Evolutionary conservation across 2,329 filamentous ascomycete species (phyloP).

Genomic region (Emergomyces africanus): DNA sequence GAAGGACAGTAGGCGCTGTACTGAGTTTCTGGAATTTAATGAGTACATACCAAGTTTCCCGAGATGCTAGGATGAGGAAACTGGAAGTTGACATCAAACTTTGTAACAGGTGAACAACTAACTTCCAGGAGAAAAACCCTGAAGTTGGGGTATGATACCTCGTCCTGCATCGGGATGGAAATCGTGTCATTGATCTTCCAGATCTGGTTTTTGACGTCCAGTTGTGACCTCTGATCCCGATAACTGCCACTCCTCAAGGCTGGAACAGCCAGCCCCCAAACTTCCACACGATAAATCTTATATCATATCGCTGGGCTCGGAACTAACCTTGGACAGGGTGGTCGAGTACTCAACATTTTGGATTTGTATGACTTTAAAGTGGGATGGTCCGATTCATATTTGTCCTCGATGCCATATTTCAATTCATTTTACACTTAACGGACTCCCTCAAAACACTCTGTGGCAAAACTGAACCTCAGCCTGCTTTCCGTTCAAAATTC

Average conservation of each 20-base stretch:
- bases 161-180: neutral
- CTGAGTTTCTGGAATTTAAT: no score
- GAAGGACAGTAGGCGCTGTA: neutral
- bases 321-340: neutral
- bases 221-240: neutral
- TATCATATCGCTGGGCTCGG: neutral
- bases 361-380: neutral
- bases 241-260: neutral
- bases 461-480: no score
- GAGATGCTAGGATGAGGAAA: neutral
- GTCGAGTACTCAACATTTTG: neutral
- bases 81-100: neutral
- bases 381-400: neutral
- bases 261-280: neutral
- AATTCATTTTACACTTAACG: neutral
- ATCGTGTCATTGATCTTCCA: neutral
- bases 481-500: no score
- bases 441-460: neutral
- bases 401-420: neutral
- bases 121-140: neutral
- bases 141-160: neutral
- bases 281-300: neutral
- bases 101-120: neutral
- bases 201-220: neutral
- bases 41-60: neutral